A percentile compares a stretch with the other conserved stretches of the same genome.
Conservation (phyloP, 805 yeast genomes). For the Ogataea corticis region DNA sequence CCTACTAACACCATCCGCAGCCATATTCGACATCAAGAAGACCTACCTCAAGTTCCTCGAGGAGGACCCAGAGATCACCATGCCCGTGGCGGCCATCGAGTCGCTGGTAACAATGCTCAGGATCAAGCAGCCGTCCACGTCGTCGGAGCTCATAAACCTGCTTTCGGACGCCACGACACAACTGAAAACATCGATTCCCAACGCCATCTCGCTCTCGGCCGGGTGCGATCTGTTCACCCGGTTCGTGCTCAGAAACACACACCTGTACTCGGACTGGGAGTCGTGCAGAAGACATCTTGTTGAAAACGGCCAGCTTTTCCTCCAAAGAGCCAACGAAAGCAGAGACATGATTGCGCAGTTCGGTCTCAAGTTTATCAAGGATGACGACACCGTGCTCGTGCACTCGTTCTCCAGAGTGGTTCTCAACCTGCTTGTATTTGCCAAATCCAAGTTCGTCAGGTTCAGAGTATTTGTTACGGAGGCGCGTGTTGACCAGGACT, state of each 20-base stretch:
- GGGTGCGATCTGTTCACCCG: conserved; percentile 97
- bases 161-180: conserved; percentile 74
- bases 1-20: neutral
- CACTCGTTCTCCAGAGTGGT: conserved; percentile 95
- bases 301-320: conserved; percentile 89
- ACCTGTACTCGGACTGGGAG: conserved; percentile 92
- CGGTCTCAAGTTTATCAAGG: conserved; percentile 87
- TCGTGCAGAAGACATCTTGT: conserved; percentile 84
- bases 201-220: conserved; percentile 91
- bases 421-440: conserved; percentile 67
- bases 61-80: conserved; percentile 95
- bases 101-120: conserved; percentile 81
- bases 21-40: conserved; percentile 74
- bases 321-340: conserved; percentile 87
- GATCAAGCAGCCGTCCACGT: conserved; percentile 86
- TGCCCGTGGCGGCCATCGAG: conserved; percentile 99
- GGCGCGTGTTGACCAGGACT: conserved; percentile 82
- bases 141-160: conserved; percentile 85
- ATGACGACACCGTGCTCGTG: conserved; percentile 86
- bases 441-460: conserved; percentile 74
- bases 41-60: conserved; percentile 77
- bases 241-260: conserved; percentile 86
- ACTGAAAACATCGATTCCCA: conserved; percentile 77
- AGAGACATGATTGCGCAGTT: conserved; percentile 83
- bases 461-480: conserved; percentile 92